Base-by-base conservation (phyloP, 1,284 basidiomycete genomes). In the Phellopilus nigrolimitatus region DNA sequence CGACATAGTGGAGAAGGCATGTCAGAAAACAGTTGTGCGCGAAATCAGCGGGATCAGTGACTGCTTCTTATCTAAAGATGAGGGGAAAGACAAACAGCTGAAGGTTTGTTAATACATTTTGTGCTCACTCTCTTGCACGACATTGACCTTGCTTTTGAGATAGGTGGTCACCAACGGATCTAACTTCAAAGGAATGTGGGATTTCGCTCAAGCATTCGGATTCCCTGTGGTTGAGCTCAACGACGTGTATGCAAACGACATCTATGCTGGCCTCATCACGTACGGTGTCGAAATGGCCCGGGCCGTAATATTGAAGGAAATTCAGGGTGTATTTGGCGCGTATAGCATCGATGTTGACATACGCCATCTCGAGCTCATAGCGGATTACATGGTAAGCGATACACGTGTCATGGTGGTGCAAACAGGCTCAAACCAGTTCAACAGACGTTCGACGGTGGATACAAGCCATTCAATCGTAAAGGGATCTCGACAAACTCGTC, bases 231-330 rank as follows among this genome's bases (percentile, higher is more conserved):
- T 98, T 56, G 87, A 95, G 62, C 79, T 91, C 48, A 78, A 94
- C 65, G 78, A 80, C 48, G 82, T 98, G 53, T 90, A 90, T 62
- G 95, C 95, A 22, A 99, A 99, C 72, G 95, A 99, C 64, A 92
- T 99, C 53, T 92, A 93, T 62, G 89, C 95, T 13, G 86, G 95
- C 47, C 73, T 98, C 40, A 82, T 82, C 62, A 90, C 92, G 1
- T 99, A 98, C 64, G 97, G 97, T 51, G 95, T 99, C 25, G 97
- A 99, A 71, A 95, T 97, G 69, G 97, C 95, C 21, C 85, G 97
- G 37, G 84, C 86, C 24, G 85, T 92, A n/a, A 91, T 99, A 62
- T 72, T 97, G 51, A 75, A 78, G 53, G 95, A 99, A 69, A 91
- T 99, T 71, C 79, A 85, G 40, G 83, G 81, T 33, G 93, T 99